Evolutionary conservation across 257 asterid genomes (phyloP), one percentile per base, ranked within the genome.

Genomic region (Ehretia macrophylla): DNA sequence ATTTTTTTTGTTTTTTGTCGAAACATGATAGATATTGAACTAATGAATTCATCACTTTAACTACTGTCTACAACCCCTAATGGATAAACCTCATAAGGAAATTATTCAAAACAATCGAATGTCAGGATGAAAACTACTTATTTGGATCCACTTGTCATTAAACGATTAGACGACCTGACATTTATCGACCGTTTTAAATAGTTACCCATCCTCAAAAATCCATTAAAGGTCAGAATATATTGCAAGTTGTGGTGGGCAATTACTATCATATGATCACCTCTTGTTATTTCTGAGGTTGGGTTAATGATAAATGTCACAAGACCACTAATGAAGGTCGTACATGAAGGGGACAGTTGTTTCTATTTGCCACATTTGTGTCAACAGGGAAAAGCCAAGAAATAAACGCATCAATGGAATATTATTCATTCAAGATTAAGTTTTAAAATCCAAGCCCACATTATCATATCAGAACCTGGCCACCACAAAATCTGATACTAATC

Each of bases 291-390:
- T 18, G 1, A 44, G 56, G 65, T 65, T 46, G 59, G 71, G 20
- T 59, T 37, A 55, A 63, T 64, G 60, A 50, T 32, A 56, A 67
- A 59, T 17, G 71, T 27, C 65, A 48, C 4, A 20, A 67, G 18
- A 27, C 68, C 77, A 75, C 67, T 62, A 14, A 44, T 32, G 22
- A 18, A 17, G 65, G 73, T 56, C 46, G 54, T 42, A 51, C 10
- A 11, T 11, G n/a, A 39, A 62, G 62, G 70, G 45, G 70, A 60
- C 72, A 67, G 18, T 27, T 17, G 60, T 58, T 66, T 58, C 14
- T 11, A 59, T 8, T 39, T 8, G 56, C 49, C 57, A 54, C 20
- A 16, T 46, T 60, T n/a, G n/a, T n/a, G n/a, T n/a, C n/a, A n/a
- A n/a, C n/a, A n/a, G n/a, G n/a, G n/a, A n/a, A n/a, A n/a, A n/a